These are phyloP conservation scores for Trametes cubensis DNA, from an alignment of 768 basidiomycete species.

Conservation along the genomic window DNA sequence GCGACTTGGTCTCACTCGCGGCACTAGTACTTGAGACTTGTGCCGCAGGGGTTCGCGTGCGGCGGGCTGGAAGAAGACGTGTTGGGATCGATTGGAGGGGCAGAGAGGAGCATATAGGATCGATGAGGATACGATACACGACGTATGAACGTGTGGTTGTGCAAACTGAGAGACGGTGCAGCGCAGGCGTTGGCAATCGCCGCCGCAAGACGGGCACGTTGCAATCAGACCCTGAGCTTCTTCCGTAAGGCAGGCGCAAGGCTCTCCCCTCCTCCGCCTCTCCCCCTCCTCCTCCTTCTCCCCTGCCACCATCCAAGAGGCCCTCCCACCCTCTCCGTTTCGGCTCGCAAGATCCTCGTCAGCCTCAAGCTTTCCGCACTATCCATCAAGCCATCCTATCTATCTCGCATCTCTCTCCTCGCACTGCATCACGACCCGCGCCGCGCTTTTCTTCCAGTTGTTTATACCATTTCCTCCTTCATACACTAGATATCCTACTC, in stretches of 20 bases:
- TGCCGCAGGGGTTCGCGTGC: background rate
- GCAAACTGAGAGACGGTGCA: conserved; percentile 16
- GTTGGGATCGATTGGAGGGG: conserved; percentile 13
- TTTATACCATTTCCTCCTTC: conserved; percentile 49
- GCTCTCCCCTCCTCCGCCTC: conserved; percentile 66
- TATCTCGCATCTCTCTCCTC: conserved; percentile 37
- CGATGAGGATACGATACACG: conserved; percentile 29
- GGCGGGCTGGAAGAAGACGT: no score
- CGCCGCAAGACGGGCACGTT: conserved; percentile 72
- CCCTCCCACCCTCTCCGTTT: conserved; percentile 3
- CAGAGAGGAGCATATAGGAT: background rate
- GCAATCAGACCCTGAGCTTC: conserved; percentile 64
- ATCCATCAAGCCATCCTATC: conserved; percentile 31
- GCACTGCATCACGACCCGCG: conserved; percentile 56
- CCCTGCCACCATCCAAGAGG: conserved; percentile 21
- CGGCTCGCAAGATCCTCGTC: conserved; percentile 27
- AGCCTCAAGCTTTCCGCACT: background rate
- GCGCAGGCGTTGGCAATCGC: conserved; percentile 44
- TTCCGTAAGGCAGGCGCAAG: conserved; percentile 49
- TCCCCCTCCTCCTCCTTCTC: conserved; percentile 47
- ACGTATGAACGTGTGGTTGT: conserved; percentile 23
- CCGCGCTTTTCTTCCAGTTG: conserved; percentile 50
- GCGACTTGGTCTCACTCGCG: background rate
- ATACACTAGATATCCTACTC: conserved; percentile 25
- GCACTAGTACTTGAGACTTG: background rate